Base-by-base conservation (phyloP, 2,329 filamentous ascomycete species). In the Colletotrichum paranaense region DNA sequence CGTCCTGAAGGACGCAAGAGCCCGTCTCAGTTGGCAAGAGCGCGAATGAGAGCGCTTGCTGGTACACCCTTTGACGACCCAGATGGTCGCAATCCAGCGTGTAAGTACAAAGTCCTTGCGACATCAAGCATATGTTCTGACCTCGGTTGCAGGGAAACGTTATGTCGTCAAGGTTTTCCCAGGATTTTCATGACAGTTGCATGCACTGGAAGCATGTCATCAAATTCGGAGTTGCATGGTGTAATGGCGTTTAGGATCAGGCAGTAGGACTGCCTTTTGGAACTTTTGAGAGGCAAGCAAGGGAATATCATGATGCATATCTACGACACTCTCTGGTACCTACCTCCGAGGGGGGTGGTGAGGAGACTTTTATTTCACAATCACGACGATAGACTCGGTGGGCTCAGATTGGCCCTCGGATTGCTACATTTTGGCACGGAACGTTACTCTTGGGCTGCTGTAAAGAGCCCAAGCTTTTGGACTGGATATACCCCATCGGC, bases 161-260 rank as follows among this genome's bases (percentile, higher is more conserved):
- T 82, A 80, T 65, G 78, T 85, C 67, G 80, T 82, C 46, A 86
- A 85, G 56, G 79, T 87, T 64, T 87, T 87, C 66, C 85, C 85
- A 5, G 82, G 83, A 26, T 81, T 84, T 42, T 67, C 73, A 30
- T 78, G 57, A 75, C 22, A 49, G 19, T 49, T 24, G 55, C 46
- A 58, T 58, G 52, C 26, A 12, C 35, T 53, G 57, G 46, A 55
- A 62, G 58, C 63, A 72, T 67, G 60, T 55, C n/a, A 22, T 72
- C 35, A 22, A 26, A 19, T 56, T 72, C 49, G 67, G 46, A 22
- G 57, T 74, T 46, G 42, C 59, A 74, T 64, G 68, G 62, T 68
- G 71, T 16, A 73, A 42, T 24, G 72, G 72, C 62, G 72, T 74
- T 74, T 16, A n/a, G 64, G 68, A 60, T 53, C 9, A 55, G 72